Base-by-base conservation (phyloP, 2,329 filamentous ascomycete genomes). In the Trichoderma aggressivum region DNA sequence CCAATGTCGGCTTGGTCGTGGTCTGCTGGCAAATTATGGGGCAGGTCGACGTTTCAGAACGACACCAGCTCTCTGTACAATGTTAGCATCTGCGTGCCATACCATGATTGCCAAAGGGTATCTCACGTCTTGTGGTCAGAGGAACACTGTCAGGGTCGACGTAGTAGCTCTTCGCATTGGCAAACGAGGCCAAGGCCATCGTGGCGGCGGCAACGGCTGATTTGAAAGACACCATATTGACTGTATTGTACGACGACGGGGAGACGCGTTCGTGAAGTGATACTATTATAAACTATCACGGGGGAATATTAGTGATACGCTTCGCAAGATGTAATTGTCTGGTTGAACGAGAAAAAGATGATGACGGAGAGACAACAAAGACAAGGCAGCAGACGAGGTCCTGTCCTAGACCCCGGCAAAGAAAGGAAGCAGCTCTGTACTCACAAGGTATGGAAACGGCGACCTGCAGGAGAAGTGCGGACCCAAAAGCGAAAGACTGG, bases 1-100 rank as follows among this genome's bases (percentile, higher is more conserved):
- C 80, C 58, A 84, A 73, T 34, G 86, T 88, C 58, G 82, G 85
- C 79, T 86, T 78, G 74, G 84, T 80, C 77, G 85, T 80, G 16
- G 78, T 79, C 75, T 94, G 90, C 64, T 88, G 81, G 85, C 92
- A 94, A 81, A 94, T 92, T 74, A 90, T 81, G 14, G 91, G 92
- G 82, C 92, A 94, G 67, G 87, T 86, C 75, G 85, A 84, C 74
- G 77, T 83, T 81, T 94, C 89, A 74, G 86, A 84, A 30, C 79
- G 72, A 80, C 92, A 95, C 92, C 92, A 95, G 12, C 78, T 77
- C 72, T 85, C 88, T 90, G 71, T 14, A 14, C 7, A 4, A 55
- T 62, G 64, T 81, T 72, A 80, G 77, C 26, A 69, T 60, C 61
- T 14, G 5, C 26, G 10, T 12, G n/a, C 16, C 11, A 16, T 58